phyloP scores from a whole-genome alignment of 768 basidiomycete species.

The Asterophora lycoperdoides region DNA sequence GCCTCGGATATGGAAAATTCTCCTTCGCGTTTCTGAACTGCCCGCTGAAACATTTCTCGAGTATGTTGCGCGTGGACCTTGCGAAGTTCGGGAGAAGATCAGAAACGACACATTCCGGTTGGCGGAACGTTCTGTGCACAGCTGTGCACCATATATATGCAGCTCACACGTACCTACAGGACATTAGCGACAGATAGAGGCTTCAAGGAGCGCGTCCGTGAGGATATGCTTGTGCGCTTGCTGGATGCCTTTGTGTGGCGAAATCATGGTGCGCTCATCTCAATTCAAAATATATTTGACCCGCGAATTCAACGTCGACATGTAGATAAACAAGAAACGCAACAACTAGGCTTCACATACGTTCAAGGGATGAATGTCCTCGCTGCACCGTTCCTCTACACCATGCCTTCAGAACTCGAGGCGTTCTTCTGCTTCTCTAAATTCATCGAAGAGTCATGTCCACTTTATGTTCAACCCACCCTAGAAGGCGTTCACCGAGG shows the following conservation, averaged over 20 bases:
- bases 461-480: constrained; percentile 95
- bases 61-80: constrained; percentile 81
- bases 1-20: constrained; percentile 91
- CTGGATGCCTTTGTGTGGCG: constrained; percentile 98
- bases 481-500: constrained; percentile 94
- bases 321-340: constrained; percentile 69
- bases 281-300: not conserved
- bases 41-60: constrained; percentile 71
- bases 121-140: constrained; percentile 6
- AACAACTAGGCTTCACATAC: constrained; percentile 88
- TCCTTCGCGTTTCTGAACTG: constrained; percentile 76
- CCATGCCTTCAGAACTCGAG: constrained; percentile 96
- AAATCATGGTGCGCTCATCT: constrained; percentile 59
- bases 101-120: constrained; percentile 96
- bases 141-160: not conserved
- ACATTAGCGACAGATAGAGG: constrained; percentile 94
- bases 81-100: constrained; percentile 87
- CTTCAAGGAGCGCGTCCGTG: constrained; percentile 96
- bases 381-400: constrained; percentile 95
- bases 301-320: not conserved
- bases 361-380: constrained; percentile 99
- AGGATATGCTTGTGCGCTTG: constrained; percentile 95
- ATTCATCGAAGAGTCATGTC: constrained; percentile 94
- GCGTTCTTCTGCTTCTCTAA: constrained; percentile 96
- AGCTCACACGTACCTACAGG: constrained; percentile 30